Conservation (phyloP, 2,329 filamentous ascomycete genomes). For the Stachybotrys chlorohalonatus region DNA sequence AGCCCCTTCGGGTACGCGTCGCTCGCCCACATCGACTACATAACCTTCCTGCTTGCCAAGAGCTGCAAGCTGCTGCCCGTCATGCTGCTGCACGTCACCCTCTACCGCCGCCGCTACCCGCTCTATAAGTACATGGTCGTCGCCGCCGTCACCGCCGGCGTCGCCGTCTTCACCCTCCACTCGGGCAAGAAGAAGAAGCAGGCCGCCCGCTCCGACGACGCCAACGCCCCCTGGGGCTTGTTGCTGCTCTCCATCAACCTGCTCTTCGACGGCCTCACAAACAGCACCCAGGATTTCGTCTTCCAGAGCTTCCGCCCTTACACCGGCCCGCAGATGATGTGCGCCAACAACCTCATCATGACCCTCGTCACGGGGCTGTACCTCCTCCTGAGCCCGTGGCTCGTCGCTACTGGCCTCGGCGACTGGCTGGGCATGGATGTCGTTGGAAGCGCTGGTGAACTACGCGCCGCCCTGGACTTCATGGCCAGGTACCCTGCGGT, state of each 20-base stretch:
- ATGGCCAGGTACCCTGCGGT: conserved; percentile 71
- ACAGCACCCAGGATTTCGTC: conserved; percentile 93
- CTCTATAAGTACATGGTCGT: conserved; percentile 96
- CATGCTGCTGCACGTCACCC: conserved; percentile 89
- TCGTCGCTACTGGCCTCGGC: conserved; percentile 59
- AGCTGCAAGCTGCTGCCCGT: conserved; percentile 98
- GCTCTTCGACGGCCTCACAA: conserved; percentile 91
- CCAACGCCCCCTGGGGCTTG: conserved; percentile 68
- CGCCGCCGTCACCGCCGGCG: conserved; percentile 79
- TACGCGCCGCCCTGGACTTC: conserved; percentile 71
- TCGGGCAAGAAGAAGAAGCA: conserved; percentile 49
- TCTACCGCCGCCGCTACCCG: conserved; percentile 84
- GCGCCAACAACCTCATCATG: conserved; percentile 85
- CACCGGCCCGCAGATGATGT: conserved; percentile 98
- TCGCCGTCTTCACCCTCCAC: conserved; percentile 91
- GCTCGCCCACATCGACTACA: conserved; percentile 91
- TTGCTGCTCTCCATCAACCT: conserved; percentile 81
- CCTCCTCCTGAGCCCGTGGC: conserved; percentile 67
- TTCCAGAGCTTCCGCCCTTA: conserved; percentile 74
- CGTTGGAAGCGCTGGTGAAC: conserved; percentile 61
- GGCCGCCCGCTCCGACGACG: conserved; percentile 32
- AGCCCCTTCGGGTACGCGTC: conserved; percentile 94
- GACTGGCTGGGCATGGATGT: conserved; percentile 59
- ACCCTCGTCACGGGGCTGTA: conserved; percentile 70
- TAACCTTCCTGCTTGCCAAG: conserved; percentile 95